Evolutionary conservation across 2,329 filamentous ascomycete species (phyloP).

Genomic region (Beauveria medogensis): DNA sequence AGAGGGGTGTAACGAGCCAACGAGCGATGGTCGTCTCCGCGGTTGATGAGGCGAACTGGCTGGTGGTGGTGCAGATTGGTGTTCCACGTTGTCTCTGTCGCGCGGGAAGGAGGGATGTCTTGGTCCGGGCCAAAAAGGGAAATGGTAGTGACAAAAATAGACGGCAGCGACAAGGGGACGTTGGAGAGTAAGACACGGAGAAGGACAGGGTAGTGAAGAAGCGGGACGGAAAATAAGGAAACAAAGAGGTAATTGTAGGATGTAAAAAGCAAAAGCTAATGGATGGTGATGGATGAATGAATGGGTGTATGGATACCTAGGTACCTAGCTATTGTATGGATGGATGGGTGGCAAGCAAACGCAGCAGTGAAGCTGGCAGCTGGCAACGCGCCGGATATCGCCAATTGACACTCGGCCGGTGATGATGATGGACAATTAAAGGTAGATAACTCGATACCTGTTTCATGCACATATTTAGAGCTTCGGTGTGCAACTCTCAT

Average conservation of each 20-base stretch:
- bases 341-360: neutral
- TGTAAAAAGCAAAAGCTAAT: conserved; percentile 4
- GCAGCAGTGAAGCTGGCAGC: neutral
- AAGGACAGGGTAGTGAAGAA: neutral
- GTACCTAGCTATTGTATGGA: no score
- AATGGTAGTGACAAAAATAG: conserved; percentile 7
- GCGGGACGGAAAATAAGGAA: neutral
- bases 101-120: neutral
- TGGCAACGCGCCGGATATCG: neutral
- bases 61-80: neutral
- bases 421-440: neutral
- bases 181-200: conserved; percentile 8
- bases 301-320: neutral
- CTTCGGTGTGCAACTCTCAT: no score
- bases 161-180: neutral
- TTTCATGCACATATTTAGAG: no score
- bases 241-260: neutral
- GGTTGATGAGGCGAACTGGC: no score
- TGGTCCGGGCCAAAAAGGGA: neutral
- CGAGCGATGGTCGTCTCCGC: no score
- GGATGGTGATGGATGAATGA: neutral
- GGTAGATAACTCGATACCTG: no score
- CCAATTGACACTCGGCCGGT: neutral
- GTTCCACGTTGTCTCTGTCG: neutral
- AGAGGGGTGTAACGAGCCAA: no score